Evolutionary conservation across 2,329 filamentous ascomycete species (phyloP), one percentile per base, ranked within the genome.

Genomic region (Diplocarpon rosae): DNA sequence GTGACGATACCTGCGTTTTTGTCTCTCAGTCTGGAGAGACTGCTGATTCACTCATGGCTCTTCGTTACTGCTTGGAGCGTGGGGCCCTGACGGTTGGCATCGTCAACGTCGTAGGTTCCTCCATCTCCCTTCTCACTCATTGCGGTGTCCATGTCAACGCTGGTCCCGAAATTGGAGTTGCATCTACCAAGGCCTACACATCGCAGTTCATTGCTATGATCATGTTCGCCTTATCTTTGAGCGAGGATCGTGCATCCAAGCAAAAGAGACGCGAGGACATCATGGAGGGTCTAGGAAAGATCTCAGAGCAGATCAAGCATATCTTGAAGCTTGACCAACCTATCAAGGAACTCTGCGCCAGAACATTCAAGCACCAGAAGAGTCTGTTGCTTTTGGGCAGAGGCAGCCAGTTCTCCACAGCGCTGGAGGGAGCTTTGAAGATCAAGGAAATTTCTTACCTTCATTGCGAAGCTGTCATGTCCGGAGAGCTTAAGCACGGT

Each of bases 371-470:
- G 76, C 77, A 95, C 70, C 92, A 98, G 69, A 96, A 96, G 80
- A 93, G 85, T 54, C 69, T 98, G 60, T 75, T 98, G 51, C 78
- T 98, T 43, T 77, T 98, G 50, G 92, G 92, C 50, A 85, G 92
- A 73, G 92, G 92, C 57, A 87, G 87, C 64, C 92, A 98, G 70
- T 95, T 89, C 73, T 89, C 90, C 49, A 98, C 92, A 59, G 92
- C 92, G 45, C 80, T 98, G 16, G 92, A 98, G 73, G 92, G 87
- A 69, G 92, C 92, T 39, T 75, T 98, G 57, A 98, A 98, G 76
- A 98, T 98, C 69, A 98, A 98, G 78, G 92, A 98, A 71, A 98
- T 98, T 61, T 96, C 90, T 14, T 98, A 98, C 69, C 85, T 98
- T 48, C 92, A 98, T 69, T 98, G 92, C 68, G 92, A 98, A 72